These are phyloP conservation scores for Ramicandelaber brevisporus DNA, from an alignment of 192 early-diverging fungal genomes.

Conservation along the genomic window DNA sequence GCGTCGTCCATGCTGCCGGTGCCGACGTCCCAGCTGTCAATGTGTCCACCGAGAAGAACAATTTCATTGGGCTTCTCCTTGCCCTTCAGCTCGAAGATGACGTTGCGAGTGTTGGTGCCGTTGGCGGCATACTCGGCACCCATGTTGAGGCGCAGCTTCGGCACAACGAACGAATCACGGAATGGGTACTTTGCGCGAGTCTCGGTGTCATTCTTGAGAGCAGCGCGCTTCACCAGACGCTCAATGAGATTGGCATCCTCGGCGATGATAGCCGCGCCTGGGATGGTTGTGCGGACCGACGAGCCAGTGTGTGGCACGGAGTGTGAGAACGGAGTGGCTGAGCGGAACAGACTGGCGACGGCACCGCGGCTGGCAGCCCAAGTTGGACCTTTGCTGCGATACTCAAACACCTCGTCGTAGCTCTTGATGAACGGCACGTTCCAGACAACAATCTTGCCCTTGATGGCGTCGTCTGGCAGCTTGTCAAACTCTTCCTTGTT, in stretches of 20 bases:
- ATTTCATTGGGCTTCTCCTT: conserved; percentile 18
- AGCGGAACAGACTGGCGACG: conserved; percentile 20
- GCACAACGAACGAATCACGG: conserved; percentile 8
- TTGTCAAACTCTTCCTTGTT: conserved; percentile 19
- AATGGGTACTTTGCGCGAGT: no score
- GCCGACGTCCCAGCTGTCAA: conserved; percentile 24
- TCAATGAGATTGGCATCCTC: conserved; percentile 26
- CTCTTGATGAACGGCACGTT: conserved; percentile 16
- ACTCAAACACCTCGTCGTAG: conserved; percentile 6
- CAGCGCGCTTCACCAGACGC: conserved; percentile 16
- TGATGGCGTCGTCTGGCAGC: conserved; percentile 11
- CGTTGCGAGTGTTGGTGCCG: conserved; percentile 20
- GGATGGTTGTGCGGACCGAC: conserved; percentile 17
- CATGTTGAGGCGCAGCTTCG: conserved; percentile 22
- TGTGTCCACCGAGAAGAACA: conserved; percentile 26
- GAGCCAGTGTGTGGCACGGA: conserved; percentile 23
- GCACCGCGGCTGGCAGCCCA: conserved; percentile 21
- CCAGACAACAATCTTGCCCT: conserved; percentile 22
- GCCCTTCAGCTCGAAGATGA: conserved; percentile 27
- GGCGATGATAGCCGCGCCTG: conserved; percentile 22
- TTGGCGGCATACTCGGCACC: conserved; percentile 8
- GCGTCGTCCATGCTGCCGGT: conserved; percentile 30
- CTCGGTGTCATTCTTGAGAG: conserved; percentile 1
- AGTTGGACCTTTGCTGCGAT: conserved; percentile 8
- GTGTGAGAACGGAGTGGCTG: conserved; percentile 17